A percentile compares a stretch with the other conserved stretches of the same genome.
phyloP scores from a whole-genome alignment of 2,329 filamentous ascomycete genomes.

The Pestalotiopsis sp. region DNA sequence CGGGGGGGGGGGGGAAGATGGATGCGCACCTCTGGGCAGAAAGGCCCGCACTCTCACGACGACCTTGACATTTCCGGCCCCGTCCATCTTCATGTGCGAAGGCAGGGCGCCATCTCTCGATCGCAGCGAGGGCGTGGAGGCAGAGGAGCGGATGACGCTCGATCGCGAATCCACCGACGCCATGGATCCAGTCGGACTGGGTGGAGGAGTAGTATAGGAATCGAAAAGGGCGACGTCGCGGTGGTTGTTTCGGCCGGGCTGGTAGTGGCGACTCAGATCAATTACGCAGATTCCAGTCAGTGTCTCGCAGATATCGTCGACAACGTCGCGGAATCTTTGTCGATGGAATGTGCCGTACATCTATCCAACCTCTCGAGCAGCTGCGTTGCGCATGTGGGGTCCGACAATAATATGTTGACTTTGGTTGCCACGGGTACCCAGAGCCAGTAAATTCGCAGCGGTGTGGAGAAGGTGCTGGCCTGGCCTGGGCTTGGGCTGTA shows the following conservation, averaged over 20 bases:
- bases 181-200: constrained; percentile 27
- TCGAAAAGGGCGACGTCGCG: neutral
- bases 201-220: neutral
- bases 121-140: constrained; percentile 78
- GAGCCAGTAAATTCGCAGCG: neutral
- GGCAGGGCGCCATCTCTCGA: constrained; percentile 70
- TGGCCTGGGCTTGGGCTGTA: neutral
- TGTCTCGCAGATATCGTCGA: constrained; percentile 20
- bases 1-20: neutral
- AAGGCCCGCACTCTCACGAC: constrained; percentile 82
- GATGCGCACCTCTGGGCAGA: constrained; percentile 69
- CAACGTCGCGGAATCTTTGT: constrained; percentile 25
- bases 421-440: neutral
- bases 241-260: neutral
- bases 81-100: constrained; percentile 56
- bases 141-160: constrained; percentile 57
- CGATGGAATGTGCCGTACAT: constrained; percentile 27
- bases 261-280: neutral
- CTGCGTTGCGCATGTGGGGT: neutral
- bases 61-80: constrained; percentile 78
- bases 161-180: neutral
- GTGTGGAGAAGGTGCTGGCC: neutral
- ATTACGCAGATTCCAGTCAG: constrained; percentile 8
- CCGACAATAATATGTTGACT: neutral
- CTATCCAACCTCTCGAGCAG: neutral